Evolutionary conservation across 2,329 filamentous ascomycete genomes (phyloP).

Genomic region (Beauveria asiatica): DNA sequence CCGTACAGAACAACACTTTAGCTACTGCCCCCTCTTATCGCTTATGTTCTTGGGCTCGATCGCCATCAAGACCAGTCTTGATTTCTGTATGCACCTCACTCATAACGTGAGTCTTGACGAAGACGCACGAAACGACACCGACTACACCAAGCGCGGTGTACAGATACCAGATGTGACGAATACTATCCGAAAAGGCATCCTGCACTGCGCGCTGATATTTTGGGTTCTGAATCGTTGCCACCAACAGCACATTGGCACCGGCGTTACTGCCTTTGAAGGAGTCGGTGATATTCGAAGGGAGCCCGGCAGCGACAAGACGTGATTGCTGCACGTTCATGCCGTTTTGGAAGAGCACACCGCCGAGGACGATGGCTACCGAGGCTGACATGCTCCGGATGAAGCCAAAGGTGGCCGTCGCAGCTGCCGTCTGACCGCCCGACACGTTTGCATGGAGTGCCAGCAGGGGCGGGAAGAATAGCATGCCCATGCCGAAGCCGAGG

Average conservation of each 20-base stretch:
- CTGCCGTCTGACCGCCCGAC: conserved; percentile 49
- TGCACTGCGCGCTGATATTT: conserved; percentile 4
- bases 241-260: conserved; percentile 9
- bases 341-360: conserved; percentile 32
- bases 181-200: conserved; percentile 8
- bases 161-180: conserved; percentile 6
- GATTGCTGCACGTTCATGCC: conserved; percentile 27
- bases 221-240: neutral
- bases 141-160: conserved; percentile 10
- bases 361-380: conserved; percentile 49
- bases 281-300: conserved; percentile 1
- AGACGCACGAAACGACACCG: conserved; percentile 6
- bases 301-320: neutral
- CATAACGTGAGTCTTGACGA: conserved; percentile 9
- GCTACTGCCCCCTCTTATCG: neutral
- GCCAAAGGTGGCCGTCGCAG: conserved; percentile 52
- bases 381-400: conserved; percentile 52
- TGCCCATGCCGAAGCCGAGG: conserved; percentile 51
- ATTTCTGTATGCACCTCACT: conserved; percentile 9
- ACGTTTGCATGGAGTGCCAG: conserved; percentile 57
- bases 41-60: conserved; percentile 2
- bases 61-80: conserved; percentile 7
- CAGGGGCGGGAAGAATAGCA: conserved; percentile 54
- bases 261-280: conserved; percentile 7
- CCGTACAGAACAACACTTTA: neutral